Evolutionary conservation across 768 basidiomycete species (phyloP).

Genomic region (Auricularia sp.): DNA sequence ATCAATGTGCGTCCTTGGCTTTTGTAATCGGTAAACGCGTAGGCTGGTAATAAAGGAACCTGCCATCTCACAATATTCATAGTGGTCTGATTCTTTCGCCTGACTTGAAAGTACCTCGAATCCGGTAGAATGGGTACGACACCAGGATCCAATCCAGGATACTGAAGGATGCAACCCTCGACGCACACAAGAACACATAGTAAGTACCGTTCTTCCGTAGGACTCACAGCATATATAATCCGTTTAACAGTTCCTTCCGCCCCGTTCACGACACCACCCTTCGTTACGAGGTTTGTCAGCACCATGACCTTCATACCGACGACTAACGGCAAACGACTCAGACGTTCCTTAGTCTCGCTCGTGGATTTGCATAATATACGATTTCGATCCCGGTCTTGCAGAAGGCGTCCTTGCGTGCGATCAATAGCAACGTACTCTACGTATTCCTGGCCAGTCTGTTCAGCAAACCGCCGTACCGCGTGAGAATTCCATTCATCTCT

Average conservation of each 20-base stretch:
- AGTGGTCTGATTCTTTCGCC: neutral
- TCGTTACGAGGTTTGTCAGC: no score
- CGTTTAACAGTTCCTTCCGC: neutral
- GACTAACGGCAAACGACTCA: no score
- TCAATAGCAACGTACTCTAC: no score
- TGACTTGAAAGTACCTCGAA: neutral
- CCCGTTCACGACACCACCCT: neutral
- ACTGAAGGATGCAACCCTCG: neutral
- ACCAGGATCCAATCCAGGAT: neutral
- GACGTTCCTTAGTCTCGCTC: no score
- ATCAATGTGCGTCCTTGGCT: slow-evolving; percentile 4
- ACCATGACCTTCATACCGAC: no score
- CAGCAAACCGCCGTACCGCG: no score
- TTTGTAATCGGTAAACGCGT: slow-evolving; percentile 8
- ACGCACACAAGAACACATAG: neutral
- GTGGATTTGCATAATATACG: no score
- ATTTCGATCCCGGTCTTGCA: no score
- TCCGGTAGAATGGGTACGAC: neutral
- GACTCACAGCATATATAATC: neutral
- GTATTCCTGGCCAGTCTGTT: no score
- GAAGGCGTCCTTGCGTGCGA: no score
- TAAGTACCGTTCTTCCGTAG: neutral
- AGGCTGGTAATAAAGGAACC: slow-evolving; percentile 5
- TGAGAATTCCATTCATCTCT: no score
- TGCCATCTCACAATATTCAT: neutral